phyloP scores from a whole-genome alignment of 202 grass and related monocot species.

The Tripidium arundinaceum region DNA sequence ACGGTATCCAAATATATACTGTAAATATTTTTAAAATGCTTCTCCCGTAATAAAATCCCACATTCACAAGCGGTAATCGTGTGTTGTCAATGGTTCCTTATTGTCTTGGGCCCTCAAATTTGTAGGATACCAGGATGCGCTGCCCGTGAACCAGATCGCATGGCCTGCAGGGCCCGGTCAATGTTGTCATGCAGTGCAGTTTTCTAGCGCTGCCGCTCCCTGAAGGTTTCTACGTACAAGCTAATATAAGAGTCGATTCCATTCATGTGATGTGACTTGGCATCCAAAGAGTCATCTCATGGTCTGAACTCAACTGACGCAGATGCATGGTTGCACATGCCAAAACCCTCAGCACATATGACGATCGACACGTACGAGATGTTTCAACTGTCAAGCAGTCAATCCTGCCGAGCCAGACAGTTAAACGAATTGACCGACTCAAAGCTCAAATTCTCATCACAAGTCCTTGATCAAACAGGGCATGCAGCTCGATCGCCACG shows the following conservation, averaged over 20 bases:
- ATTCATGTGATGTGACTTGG: neutral
- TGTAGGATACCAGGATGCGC: too few relatives aligned
- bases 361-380: neutral
- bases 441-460: neutral
- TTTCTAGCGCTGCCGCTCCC: neutral
- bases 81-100: too few relatives aligned
- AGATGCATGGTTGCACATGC: neutral
- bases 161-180: neutral
- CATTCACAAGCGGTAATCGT: too few relatives aligned
- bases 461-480: slow-evolving; percentile 29
- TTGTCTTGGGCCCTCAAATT: neutral
- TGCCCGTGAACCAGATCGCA: too few relatives aligned
- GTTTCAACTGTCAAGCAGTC: slow-evolving; percentile 18
- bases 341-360: neutral
- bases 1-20: too few relatives aligned
- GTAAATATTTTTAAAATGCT: too few relatives aligned
- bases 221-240: neutral
- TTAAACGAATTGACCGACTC: slow-evolving; percentile 21
- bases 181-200: slow-evolving; percentile 6
- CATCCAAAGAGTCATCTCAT: neutral
- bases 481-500: neutral
- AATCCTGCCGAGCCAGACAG: slow-evolving; percentile 26
- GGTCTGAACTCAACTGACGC: neutral
- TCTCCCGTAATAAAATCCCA: too few relatives aligned
- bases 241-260: neutral